Evolutionary conservation across 768 basidiomycete species (phyloP).

Genomic region (Lactifluus volemus): DNA sequence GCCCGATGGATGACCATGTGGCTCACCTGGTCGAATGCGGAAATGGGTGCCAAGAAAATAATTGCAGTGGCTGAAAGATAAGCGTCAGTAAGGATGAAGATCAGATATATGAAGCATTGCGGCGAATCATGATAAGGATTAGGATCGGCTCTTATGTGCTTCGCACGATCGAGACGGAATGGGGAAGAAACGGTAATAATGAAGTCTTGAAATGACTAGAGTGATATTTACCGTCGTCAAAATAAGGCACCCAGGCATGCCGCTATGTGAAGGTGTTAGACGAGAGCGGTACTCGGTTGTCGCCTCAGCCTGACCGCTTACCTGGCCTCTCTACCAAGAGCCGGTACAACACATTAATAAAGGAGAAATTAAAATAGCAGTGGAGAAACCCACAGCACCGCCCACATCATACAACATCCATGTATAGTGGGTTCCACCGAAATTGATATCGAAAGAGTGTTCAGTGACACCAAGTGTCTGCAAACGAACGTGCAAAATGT

Average conservation of each 20-base stretch:
- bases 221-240: constrained; percentile 49
- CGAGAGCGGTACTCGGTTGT: neutral
- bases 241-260: constrained; percentile 77
- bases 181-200: constrained; percentile 53
- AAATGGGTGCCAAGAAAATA: constrained; percentile 81
- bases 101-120: neutral
- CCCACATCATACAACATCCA: constrained; percentile 84
- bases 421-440: constrained; percentile 53
- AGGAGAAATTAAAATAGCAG: neutral
- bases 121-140: neutral
- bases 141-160: neutral
- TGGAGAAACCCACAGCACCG: constrained; percentile 50
- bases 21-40: constrained; percentile 76
- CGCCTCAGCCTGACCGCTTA: neutral
- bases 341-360: constrained; percentile 8
- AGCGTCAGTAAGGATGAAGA: constrained; percentile 2
- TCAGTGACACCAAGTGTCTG: constrained; percentile 77
- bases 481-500: constrained; percentile 70
- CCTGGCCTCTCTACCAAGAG: constrained; percentile 18
- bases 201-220: constrained; percentile 23
- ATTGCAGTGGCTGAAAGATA: constrained; percentile 57
- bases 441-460: constrained; percentile 60
- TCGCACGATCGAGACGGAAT: neutral
- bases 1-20: neutral
- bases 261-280: constrained; percentile 34